Evolutionary conservation across 768 basidiomycete species (phyloP), one percentile per base, ranked within the genome.

Genomic region (Antrodiella citrinella): DNA sequence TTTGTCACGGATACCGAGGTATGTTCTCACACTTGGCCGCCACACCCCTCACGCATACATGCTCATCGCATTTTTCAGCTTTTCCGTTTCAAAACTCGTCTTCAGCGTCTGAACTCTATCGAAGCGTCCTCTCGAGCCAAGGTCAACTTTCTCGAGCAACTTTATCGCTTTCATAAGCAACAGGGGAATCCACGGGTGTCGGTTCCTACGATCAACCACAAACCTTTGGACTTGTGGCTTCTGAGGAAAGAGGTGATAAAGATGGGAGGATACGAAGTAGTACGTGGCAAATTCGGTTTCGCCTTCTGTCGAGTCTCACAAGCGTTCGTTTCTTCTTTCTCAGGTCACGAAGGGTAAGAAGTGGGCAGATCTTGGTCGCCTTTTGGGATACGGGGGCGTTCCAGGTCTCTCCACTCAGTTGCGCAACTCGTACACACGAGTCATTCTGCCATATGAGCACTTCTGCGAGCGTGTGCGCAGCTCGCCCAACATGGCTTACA

Each of bases 91-190:
- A 91, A 90, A 69, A 99, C 95, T 47, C 84, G 96, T 46, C 70
- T 98, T 40, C 93, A 96, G 67, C 82, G 89, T 54, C 75, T 99
- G 61, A 97, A 97, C 67, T 93, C 91, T 55, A 91, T 99, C 57
- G 95, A 98, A 70, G 96, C 96, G 13, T 89, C 94, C 26, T 94
- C 93, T 53, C 76, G 96, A 58, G 95, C 96, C 46, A 96, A 94
- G 69, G 71, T 98, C 66, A 98, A 96, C 72, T 98, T 96, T 69
- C 70, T 97, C 57, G 95, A 98, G 66, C 92, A 96, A 68, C 78
- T 99, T 45, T 94, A 94, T 68, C 86, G 91, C 59, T 99, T 87
- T 67, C 96, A 98, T 69, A 86, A 89, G 59, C 94, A 97, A 66
- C 92, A 94, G 69, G 91, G 91, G 44, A 91, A 92, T 65, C 75